These are phyloP conservation scores for Cucurbita pepo DNA, from an alignment of 306 rosid genomes.

Conservation along the genomic window DNA sequence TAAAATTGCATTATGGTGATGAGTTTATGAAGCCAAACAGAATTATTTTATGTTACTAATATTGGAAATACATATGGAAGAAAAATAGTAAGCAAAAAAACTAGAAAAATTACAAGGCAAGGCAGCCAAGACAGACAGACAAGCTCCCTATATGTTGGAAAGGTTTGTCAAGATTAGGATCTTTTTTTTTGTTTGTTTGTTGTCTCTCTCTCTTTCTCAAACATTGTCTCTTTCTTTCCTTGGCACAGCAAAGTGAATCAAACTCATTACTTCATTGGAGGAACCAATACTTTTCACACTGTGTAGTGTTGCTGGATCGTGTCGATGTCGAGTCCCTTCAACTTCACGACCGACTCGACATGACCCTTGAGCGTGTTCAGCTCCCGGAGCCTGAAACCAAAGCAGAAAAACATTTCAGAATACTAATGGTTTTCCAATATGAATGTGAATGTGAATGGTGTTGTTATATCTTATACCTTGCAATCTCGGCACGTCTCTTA, in stretches of 20 bases:
- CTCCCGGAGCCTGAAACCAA: conserved; percentile 68
- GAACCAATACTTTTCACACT: conserved; percentile 21
- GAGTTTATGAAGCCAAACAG: not conserved
- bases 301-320: conserved; percentile 96
- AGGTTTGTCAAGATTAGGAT: not conserved
- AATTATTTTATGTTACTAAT: not conserved
- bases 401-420: not conserved
- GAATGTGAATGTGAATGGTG: too few relatives aligned
- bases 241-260: conserved; percentile 2
- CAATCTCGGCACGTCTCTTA: conserved; percentile 94
- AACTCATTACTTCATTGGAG: not conserved
- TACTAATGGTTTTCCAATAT: not conserved
- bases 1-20: not conserved
- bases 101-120: conserved; percentile 7
- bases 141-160: conserved; percentile 6
- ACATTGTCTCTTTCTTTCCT: not conserved
- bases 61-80: conserved; percentile 4
- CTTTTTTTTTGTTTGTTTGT: not conserved
- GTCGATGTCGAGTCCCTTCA: conserved; percentile 86
- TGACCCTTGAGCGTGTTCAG: conserved; percentile 92
- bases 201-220: not conserved
- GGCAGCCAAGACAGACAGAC: not conserved
- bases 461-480: conserved; percentile 31
- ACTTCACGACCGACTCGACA: conserved; percentile 95
- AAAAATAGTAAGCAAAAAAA: conserved; percentile 7